These are phyloP conservation scores for Phalaenopsis hybrid DNA, from an alignment of 116 monocot species.

Conservation along the genomic window DNA sequence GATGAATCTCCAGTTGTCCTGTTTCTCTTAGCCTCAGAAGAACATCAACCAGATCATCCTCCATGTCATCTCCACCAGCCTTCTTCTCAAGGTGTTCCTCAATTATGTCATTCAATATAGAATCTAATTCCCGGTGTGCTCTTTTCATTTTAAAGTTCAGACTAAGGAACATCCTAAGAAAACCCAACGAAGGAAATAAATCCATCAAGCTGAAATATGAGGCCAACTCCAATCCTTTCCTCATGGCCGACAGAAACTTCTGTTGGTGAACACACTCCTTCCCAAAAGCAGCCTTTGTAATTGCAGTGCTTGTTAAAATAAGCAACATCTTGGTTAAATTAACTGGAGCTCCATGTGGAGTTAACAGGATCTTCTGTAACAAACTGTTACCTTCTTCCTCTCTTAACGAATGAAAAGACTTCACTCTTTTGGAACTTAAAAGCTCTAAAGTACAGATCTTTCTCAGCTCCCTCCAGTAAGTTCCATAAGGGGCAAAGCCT, in stretches of 20 bases:
- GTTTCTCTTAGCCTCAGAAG: conserved; percentile 2
- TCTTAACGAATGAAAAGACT: not conserved
- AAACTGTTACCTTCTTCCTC: not conserved
- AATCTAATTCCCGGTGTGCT: not conserved
- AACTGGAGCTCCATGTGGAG: not conserved
- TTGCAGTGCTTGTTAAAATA: not conserved
- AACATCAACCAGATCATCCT: conserved; percentile 1
- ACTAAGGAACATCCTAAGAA: not conserved
- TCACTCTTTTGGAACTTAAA: not conserved
- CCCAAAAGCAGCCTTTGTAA: not conserved
- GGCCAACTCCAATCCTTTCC: not conserved
- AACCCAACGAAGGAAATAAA: conserved; percentile 3
- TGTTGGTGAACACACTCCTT: not conserved
- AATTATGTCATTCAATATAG: conserved; percentile 3
- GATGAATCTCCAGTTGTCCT: not conserved
- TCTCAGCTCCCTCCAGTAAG: not conserved
- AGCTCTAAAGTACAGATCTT: not conserved
- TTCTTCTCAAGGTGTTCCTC: conserved; percentile 3
- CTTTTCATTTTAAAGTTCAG: not conserved
- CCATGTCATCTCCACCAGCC: not conserved
- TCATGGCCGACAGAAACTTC: not conserved
- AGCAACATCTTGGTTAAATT: not conserved
- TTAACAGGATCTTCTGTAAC: not conserved
- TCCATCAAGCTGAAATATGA: not conserved
- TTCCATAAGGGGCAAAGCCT: not conserved